Base-by-base conservation (phyloP, 805 yeast species). In the Saccharomyces eubayanus region DNA sequence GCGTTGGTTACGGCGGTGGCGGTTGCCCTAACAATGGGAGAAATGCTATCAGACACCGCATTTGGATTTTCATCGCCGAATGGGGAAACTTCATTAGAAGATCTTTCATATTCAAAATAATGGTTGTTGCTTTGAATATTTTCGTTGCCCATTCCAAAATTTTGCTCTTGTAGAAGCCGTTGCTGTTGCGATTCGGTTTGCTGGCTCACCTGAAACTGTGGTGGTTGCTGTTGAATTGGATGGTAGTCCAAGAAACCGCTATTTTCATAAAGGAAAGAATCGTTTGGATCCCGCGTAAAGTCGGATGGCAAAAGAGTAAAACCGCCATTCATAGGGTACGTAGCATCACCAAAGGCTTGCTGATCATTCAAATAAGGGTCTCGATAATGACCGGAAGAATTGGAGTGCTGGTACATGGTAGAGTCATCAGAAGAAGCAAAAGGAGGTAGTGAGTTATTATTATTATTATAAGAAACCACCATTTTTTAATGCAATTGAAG, bases 1-100 rank as follows among this genome's bases (percentile, higher is more conserved):
- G 65, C 63, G 29, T 63, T 65, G 2, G 67, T 65, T 3, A 58
- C 59, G 3, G 64, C 64, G 8, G 65, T 64, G 2, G 64, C 65
- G n/a, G 60, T 53, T 10, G 61, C 60, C 6, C 55, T 53, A 2
- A 60, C 57, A 16, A 46, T 48, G 31, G 53, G 46, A 31, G 53
- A 36, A 10, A 36, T 36, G 24, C 43, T 21, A 36, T 36, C 43
- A 36, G 43, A 36, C 9, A 36, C 6, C 24, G 20, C 24, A 11
- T 36, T 36, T 36, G 43, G 9, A 6, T n/a, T 16, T 16, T 36
- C 43, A 36, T 36, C 43, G 6, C 20, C 43, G 20, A 36, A 36
- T 5, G 43, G 43, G 8, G 43, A 36, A 21, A 36, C 24, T 36
- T 36, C 43, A 36, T 36, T 36, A 2, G 43, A 36, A n/a, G 43